Base-by-base conservation (phyloP, 1,284 basidiomycete species). In the Clitocybe nebularis region DNA sequence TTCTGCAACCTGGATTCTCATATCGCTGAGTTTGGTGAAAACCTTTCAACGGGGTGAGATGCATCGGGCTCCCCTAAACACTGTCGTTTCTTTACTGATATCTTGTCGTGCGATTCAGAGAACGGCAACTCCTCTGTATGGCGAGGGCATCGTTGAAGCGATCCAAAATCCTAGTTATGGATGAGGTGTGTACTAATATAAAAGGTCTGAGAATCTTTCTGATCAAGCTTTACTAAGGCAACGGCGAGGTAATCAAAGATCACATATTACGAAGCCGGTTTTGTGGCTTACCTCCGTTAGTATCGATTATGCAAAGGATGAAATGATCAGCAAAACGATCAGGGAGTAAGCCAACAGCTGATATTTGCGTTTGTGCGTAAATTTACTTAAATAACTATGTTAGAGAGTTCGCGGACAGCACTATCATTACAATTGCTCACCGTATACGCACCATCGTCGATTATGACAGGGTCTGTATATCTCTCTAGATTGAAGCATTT, bases 11-110 rank as follows among this genome's bases (percentile, higher is more conserved):
- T 92, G 1, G 83, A 87, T 41, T 84, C 83, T 0, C 64, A 77
- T 7, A 87, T 91, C 13, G 81, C 81, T 0, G 84, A 86, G 60
- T 79, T 79, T 2, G 87, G 87, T 9, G 86, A 90, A 29, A 92
- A 92, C 64, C 90, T 90, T 58, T 87, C 82, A 0, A 81, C 82
- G 2, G 89, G 89, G 79, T 80, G 48, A 20, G 69, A 52, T 44
- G 30, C 16, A 16, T 7, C 16, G 4, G 22, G 2, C 5, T 21
- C 22, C 16, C n/a, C 14, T 5, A 6, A 32, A 10, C 17, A 16
- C 25, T 19, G 32, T 21, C 11, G 17, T 17, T 42, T 19, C 25
- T 7, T 26, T 7, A 26, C 7, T 26, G n/a, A 7, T 16, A 32
- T 9, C 14, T 32, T 8, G 11, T 4, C 6, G 9, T 11, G 4